Base-by-base conservation (phyloP, 2,329 filamentous ascomycete genomes). In the Apiospora pterosperma region DNA sequence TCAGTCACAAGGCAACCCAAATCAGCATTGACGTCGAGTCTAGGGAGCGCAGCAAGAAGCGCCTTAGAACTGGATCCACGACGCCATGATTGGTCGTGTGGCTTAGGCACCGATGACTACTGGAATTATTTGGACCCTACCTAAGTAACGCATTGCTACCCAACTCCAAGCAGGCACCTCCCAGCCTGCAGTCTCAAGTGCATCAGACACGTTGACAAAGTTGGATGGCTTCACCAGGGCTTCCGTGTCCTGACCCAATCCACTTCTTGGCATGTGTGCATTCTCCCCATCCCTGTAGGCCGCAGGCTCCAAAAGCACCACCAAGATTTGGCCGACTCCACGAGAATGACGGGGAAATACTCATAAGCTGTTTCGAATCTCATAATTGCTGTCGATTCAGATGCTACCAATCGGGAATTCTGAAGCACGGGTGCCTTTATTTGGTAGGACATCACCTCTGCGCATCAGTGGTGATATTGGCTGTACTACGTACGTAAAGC, bases 121-220 rank as follows among this genome's bases (percentile, higher is more conserved):
- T 65, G 70, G 42, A 65, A 63, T 66, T 68, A 67, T 73, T 77
- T 75, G 74, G 79, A 78, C 77, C 68, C 70, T 36, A 48, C 38
- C 38, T 41, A 41, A 41, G 38, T 69, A 68, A 77, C 74, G 80
- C 79, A 79, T 82, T 76, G 77, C 74, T 81, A 79, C 80, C 80
- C 79, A 79, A 82, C 76, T 71, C 65, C 62, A 69, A 68, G 68
- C 70, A 69, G 68, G 68, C 67, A 69, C 58, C 48, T 62, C 66
- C 65, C 64, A 67, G 62, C 63, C 66, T 68, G 65, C 64, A 42
- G 63, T 60, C 61, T 63, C 63, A 62, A 68, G 66, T 69, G 68
- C 69, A 68, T 67, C 68, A 65, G 63, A 66, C 64, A 66, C 62
- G 64, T 67, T 64, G 62, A 58, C 61, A 38, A 41, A 58, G 25